phyloP scores from a whole-genome alignment of 2,329 filamentous ascomycete species.

The Sarocladium brachiariae region DNA sequence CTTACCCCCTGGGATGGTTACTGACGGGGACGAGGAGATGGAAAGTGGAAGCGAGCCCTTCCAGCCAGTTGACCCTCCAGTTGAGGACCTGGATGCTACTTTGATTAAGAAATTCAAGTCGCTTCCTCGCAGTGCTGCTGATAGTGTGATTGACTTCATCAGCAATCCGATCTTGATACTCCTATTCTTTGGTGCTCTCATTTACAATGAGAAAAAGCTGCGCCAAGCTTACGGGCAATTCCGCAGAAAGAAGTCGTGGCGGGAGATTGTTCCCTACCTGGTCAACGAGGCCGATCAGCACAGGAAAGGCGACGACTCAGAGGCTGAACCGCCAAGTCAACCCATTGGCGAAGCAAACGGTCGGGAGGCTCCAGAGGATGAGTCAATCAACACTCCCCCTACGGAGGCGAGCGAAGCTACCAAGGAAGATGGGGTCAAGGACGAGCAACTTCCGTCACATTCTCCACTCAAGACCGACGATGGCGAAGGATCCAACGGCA shows the following conservation, averaged over 20 bases:
- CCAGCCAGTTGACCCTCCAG: slow-evolving; percentile 17
- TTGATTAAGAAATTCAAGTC: slow-evolving; percentile 44
- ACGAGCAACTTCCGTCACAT: neutral
- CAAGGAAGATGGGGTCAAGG: neutral
- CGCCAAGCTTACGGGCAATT: slow-evolving; percentile 31
- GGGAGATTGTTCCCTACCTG: neutral
- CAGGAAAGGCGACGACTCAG: neutral
- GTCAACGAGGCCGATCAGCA: neutral
- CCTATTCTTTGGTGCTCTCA: slow-evolving; percentile 33
- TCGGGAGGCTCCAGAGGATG: no score
- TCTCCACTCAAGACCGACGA: neutral
- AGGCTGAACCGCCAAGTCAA: neutral
- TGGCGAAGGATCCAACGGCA: neutral
- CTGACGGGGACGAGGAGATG: slow-evolving; percentile 16
- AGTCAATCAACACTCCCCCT: no score
- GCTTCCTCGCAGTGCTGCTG: slow-evolving; percentile 41
- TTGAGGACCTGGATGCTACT: slow-evolving; percentile 16
- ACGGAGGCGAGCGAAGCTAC: no score
- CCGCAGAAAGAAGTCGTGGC: slow-evolving; percentile 11
- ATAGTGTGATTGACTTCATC: slow-evolving; percentile 47
- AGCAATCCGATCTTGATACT: slow-evolving; percentile 47
- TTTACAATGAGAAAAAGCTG: slow-evolving; percentile 40
- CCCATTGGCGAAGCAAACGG: no score
- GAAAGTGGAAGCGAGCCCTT: slow-evolving; percentile 25
- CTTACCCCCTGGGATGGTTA: slow-evolving; percentile 20